Evolutionary conservation across 306 rosid genomes (phyloP), one percentile per base, ranked within the genome.

Genomic region (Dicorynia guianensis): DNA sequence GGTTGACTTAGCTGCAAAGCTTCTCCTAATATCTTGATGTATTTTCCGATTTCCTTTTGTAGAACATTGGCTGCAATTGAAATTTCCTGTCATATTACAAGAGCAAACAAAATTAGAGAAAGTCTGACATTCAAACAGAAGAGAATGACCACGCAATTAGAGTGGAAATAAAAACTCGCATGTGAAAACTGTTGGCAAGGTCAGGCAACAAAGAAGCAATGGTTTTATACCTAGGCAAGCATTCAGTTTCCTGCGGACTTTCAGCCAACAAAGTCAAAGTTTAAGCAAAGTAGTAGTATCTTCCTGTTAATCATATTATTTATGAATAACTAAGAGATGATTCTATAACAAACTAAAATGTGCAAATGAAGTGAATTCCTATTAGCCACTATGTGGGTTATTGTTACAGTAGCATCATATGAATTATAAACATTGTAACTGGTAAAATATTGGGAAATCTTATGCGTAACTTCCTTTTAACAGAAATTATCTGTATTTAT

Each of bases 1-100:
- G 99, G 99, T 74, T 92, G 99, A 85, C 99, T 95, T 38, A 95
- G 92, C 76, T 95, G 97, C 38, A 95, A 81, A 55, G 99, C 99
- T 75, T 95, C 97, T 59, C 97, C 99, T 15, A 95, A 83, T 79
- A 95, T 95, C 93, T 95, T 95, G 87, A 95, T 95, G 81, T 95
- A 87, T 86, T 95, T 95, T 36, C 99, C 97, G 8, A 92, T 95
- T 69, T 95, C 99, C 87, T 92, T 89, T 82, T 92, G 97, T 14
- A 87, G 96, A 20, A 95, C 97, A 89, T 89, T 89, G 36, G 97
- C 99, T 9, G 99, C 99, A 81, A 87, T 92, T 18, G 99, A 95
- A 60, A 95, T 92, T 88, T 95, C 99, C 97, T 95, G 89, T 36
- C 70, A 79, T 43, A 69, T 34, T 74, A 39, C 56, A 80, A 44